Conservation (phyloP, 768 basidiomycete species). For the Tulasnella sp. region DNA sequence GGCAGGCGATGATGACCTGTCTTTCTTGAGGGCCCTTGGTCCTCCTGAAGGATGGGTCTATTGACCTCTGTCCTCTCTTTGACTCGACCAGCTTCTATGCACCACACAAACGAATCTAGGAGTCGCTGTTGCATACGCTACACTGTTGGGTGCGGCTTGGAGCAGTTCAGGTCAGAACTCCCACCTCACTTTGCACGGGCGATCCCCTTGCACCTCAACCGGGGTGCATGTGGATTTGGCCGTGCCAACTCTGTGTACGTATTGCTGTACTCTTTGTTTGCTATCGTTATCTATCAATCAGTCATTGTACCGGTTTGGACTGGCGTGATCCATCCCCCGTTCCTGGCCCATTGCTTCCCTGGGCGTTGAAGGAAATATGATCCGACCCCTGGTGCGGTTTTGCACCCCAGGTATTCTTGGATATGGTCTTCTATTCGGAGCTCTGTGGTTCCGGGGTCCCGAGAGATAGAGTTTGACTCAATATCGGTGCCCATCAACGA, state of each 20-base stretch:
- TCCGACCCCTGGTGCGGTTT: background rate
- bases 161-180: background rate
- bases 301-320: background rate
- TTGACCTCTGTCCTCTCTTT: background rate
- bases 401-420: background rate
- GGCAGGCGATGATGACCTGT: background rate
- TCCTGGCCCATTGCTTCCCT: background rate
- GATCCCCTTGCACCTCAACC: background rate
- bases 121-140: background rate
- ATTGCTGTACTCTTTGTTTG: background rate
- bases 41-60: background rate
- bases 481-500: background rate
- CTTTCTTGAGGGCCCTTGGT: background rate
- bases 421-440: background rate
- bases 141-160: background rate
- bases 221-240: background rate
- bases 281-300: background rate
- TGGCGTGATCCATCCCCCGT: background rate
- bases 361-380: background rate
- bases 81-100: background rate
- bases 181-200: background rate
- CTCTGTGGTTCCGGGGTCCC: background rate
- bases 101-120: background rate
- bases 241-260: background rate
- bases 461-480: background rate